Evolutionary conservation across 1,284 basidiomycete genomes (phyloP), one percentile per base, ranked within the genome.

Genomic region (Ustilago tritici): DNA sequence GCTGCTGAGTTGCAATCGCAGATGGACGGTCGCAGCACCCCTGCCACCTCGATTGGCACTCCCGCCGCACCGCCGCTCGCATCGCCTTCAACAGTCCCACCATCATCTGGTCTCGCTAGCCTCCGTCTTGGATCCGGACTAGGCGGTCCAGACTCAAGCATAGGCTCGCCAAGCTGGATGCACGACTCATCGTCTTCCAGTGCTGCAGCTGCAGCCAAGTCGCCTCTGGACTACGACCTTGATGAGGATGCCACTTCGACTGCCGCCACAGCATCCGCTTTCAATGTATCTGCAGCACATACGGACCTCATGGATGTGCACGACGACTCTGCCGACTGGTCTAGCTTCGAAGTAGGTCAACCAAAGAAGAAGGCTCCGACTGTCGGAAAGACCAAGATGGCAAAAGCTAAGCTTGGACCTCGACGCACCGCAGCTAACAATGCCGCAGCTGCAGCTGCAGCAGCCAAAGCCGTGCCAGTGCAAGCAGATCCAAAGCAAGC

Each of bases 291-390:
- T 31, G 28, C 23, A 31, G 31, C 28, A 12, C 58, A 68, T 11
- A 14, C 41, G 9, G 80, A 82, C 49, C 69, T 82, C 0, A 82
- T 82, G 70, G 78, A 82, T 53, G 78, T 82, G n/a, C 40, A 80
- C 56, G 81, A 82, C 61, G 81, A 82, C 55, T 64, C 66, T 19
- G 80, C 67, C 38, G 81, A 82, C 49, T 82, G 81, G 81, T 71
- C 78, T 10, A 70, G 69, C 46, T 82, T 82, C 41, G 78, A 77
- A 40, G 60, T 77, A 2, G 81, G 71, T 4, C 70, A 73, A 32
- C 63, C 68, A 5, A 81, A 77, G 64, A 71, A 70, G 52, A 79
- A 68, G 41, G 35, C 70, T 6, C 32, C 64, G 17, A 43, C 49
- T 6, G 62, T 71, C 3, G 72, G 71, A 5, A 59, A 41, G 5